Base-by-base conservation (phyloP, 2,329 filamentous ascomycete genomes). In the Capronia americana region DNA sequence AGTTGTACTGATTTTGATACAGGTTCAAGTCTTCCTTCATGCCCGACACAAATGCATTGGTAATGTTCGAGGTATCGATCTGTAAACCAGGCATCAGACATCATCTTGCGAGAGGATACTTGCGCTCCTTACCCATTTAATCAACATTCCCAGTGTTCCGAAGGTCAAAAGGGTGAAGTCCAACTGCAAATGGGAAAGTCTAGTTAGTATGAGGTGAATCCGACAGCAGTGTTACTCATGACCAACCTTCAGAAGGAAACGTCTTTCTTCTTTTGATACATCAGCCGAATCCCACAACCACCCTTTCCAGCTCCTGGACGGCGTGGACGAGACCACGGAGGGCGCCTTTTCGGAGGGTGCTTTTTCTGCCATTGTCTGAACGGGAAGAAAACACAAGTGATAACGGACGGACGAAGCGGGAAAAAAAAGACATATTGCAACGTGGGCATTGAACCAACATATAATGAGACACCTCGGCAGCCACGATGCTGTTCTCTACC, bases 11-110 rank as follows among this genome's bases (percentile, higher is more conserved):
- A 73, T 86, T 86, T 50, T 82, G 83, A 3, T 82, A 63, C 57
- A 86, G 83, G 0, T 78, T 76, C 0, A 86, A 74, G 10, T 85
- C 83, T 62, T 86, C 83, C 51, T 84, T 83, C 34, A 86, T 74
- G 0, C 84, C 84, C 0, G 83, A 82, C n/a, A 86, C 84, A 60
- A 86, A 86, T 1, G 84, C 84, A 57, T 68, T 68, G 50, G 66
- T 68, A 38, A 68, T 62, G 38, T 68, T 68, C 6, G 66, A 68
- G n/a, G 66, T 68, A 56, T 68, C 66, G 30, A 68, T 68, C 66
- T 66, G 51, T 23, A n/a, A 7, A 26, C 3, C 14, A 20, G 48
- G 3, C 12, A 51, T 61, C 44, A 61, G 51, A 17, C 30, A n/a
- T 17, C 20, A 3, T 50, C 24, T 32, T 46, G 8, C n/a, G n/a